Base-by-base conservation (phyloP, 352 stramenopile species). In the Phytophthora pinifolia region DNA sequence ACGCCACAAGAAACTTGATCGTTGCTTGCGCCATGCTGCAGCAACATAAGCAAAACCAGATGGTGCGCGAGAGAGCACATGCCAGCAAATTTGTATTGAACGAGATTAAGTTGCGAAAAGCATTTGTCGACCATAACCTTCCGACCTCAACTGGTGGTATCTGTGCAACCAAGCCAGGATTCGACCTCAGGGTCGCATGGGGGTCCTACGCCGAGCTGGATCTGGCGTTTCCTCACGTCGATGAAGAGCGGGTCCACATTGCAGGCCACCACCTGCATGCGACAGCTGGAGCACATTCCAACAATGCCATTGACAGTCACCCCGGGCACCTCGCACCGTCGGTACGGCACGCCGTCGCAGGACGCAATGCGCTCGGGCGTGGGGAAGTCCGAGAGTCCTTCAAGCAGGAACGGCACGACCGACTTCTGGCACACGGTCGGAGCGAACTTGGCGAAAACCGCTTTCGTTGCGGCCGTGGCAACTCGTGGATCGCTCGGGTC, bases 241-340 rank as follows among this genome's bases (percentile, higher is more conserved):
- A 70, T 62, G 22, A 59, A 55, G 5, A 62, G 12, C 15, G 35
- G 45, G 30, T 66, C 53, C 9, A 59, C 27, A 8, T 54, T 65
- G 30, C 61, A 70, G 3, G 61, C 46, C 9, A 70, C 34, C 5
- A 66, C 50, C 17, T 70, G 62, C 55, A 70, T 62, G 3, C 61
- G 56, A 14, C 49, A 66, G 46, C 54, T 66, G 38, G 58, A 70
- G 34, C 62, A 66, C 39, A 70, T 70, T 7, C 62, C 62, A 6
- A 41, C 29, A 5, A 27, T 42, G 1, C 36, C 48, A 14, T 65
- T 54, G 31, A 34, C 20, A 0, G 47, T 48, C 34, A 57, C 47
- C 0, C 39, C 36, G 15, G 60, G 47, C 25, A 56, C 56, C 20
- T 60, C 60, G 31, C 60, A 68, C 31, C 42, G 42, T 22, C 60